Conservation (phyloP, 116 monocot species). For the Thalassia testudinum region DNA sequence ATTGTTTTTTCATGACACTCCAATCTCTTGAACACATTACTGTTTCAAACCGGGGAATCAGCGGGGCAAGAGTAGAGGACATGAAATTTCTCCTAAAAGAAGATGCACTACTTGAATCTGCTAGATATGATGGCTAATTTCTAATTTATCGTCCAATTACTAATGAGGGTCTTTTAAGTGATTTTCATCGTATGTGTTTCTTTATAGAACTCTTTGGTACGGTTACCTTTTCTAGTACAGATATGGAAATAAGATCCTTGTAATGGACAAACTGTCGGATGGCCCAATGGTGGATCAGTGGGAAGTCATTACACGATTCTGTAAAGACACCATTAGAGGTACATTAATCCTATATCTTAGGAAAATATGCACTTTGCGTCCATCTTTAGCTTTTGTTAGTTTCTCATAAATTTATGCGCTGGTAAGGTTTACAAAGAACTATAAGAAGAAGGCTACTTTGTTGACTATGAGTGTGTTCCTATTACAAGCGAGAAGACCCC, state of each 20-base stretch:
- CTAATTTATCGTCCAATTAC: no score
- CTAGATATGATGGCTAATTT: no score
- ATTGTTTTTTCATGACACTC: no score
- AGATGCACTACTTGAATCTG: conserved; percentile 81
- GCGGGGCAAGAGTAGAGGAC: conserved; percentile 86
- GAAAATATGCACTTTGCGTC: no score
- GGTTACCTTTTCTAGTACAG: no score
- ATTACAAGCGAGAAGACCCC: conserved; percentile 97
- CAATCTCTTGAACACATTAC: no score
- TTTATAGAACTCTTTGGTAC: no score
- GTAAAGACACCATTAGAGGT: conserved; percentile 96
- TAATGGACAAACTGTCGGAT: conserved; percentile 97
- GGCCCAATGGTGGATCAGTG: conserved; percentile 99
- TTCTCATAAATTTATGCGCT: conserved; percentile 1
- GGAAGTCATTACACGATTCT: conserved; percentile 63
- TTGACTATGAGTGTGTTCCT: conserved; percentile 95
- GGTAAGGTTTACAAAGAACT: conserved; percentile 88
- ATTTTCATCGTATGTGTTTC: no score
- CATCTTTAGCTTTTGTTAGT: not conserved
- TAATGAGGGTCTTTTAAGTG: no score
- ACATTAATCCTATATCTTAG: not conserved
- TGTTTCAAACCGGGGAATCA: no score
- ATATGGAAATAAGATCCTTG: no score
- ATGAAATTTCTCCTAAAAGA: conserved; percentile 94
- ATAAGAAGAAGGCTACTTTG: conserved; percentile 76